Percentiles rank a stretch among this genome's conserved stretches.
Conservation (phyloP, 768 basidiomycete genomes). For the Lentinus brumalis region DNA sequence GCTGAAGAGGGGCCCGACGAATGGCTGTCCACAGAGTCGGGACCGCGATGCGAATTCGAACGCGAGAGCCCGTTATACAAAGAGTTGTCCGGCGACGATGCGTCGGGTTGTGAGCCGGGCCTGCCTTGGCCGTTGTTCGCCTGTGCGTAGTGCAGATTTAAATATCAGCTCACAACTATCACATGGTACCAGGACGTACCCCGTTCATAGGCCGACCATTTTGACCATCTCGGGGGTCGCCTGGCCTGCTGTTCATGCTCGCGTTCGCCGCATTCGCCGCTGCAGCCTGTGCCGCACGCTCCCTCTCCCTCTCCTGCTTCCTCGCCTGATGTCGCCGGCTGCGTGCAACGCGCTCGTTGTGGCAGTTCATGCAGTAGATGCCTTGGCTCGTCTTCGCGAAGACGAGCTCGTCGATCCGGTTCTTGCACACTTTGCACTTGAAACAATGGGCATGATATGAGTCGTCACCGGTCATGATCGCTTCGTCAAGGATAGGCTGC, state of each 20-base stretch:
- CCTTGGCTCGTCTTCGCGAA: slow-evolving; percentile 98
- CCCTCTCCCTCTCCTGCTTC: slow-evolving; percentile 45
- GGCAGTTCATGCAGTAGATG: slow-evolving; percentile 98
- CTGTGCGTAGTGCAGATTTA: background rate
- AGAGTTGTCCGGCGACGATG: slow-evolving; percentile 17
- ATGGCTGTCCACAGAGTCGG: slow-evolving; percentile 15
- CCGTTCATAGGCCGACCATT: slow-evolving; percentile 38
- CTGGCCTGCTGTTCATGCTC: slow-evolving; percentile 22
- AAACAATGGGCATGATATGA: slow-evolving; percentile 99
- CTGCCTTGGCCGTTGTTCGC: slow-evolving; percentile 4
- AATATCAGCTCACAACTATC: background rate
- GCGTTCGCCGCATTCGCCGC: slow-evolving; percentile 15
- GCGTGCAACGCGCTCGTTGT: slow-evolving; percentile 95
- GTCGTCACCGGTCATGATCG: slow-evolving; percentile 99
- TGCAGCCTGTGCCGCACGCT: slow-evolving; percentile 41
- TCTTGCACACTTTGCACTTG: slow-evolving; percentile 93
- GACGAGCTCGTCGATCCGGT: slow-evolving; percentile 95
- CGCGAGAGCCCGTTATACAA: slow-evolving; percentile 11
- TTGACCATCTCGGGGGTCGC: slow-evolving; percentile 28
- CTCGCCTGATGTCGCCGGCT: slow-evolving; percentile 90
- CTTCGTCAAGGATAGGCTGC: slow-evolving; percentile 94
- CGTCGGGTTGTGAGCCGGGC: slow-evolving; percentile 12
- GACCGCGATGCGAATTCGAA: slow-evolving; percentile 10
- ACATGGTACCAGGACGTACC: slow-evolving; percentile 6
- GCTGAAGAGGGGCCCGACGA: slow-evolving; percentile 13